Percentiles rank a stretch among this genome's conserved stretches.
Evolutionary conservation across 2,329 filamentous ascomycete species (phyloP).

Genomic region (Xylariaceae sp.): DNA sequence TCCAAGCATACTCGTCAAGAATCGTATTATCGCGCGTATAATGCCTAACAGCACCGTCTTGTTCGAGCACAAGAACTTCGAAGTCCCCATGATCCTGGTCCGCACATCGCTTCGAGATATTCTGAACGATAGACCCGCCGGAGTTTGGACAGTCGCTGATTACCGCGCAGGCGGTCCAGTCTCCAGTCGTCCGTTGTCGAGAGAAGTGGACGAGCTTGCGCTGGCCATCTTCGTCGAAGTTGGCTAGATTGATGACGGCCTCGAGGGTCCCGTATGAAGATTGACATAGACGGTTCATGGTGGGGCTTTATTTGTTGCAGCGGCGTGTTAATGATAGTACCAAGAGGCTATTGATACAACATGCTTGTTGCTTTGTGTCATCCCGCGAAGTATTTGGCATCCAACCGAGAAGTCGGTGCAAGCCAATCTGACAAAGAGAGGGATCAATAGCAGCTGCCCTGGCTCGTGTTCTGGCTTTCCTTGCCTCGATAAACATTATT

Average conservation of each 20-base stretch:
- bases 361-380: not conserved
- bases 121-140: constrained; percentile 22
- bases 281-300: constrained; percentile 22
- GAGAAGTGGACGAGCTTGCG: constrained; percentile 16
- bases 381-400: not conserved
- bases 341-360: not conserved
- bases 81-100: constrained; percentile 17
- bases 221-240: not conserved
- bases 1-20: not conserved
- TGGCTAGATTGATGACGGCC: constrained; percentile 17
- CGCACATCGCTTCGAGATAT: not conserved
- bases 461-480: not conserved
- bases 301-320: not conserved
- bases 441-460: not conserved
- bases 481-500: not conserved
- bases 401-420: too few relatives aligned
- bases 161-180: not conserved
- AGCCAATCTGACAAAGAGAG: not conserved
- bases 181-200: constrained; percentile 6
- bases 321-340: not conserved
- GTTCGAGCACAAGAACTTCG: constrained; percentile 21
- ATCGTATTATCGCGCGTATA: constrained; percentile 16
- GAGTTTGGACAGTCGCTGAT: constrained; percentile 4
- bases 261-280: constrained; percentile 19
- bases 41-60: constrained; percentile 12